phyloP scores from a whole-genome alignment of 2,329 filamentous ascomycete genomes.

The Pleomassaria siparia region DNA sequence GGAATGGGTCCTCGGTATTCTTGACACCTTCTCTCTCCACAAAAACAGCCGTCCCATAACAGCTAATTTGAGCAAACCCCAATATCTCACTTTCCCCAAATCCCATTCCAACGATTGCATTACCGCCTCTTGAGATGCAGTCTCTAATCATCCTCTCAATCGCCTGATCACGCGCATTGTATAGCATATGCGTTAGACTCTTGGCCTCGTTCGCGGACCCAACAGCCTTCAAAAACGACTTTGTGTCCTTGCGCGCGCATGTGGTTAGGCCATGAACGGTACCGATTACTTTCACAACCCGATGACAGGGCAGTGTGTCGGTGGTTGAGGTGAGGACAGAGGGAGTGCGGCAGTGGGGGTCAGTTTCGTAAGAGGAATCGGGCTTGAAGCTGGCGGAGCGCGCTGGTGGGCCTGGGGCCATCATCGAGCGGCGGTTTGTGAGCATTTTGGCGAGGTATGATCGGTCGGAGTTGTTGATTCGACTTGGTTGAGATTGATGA shows the following conservation, averaged over 20 bases:
- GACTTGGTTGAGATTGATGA: neutral
- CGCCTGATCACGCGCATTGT: constrained; percentile 36
- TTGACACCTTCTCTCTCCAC: constrained; percentile 26
- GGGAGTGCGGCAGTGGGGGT: constrained; percentile 29
- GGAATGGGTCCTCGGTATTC: constrained; percentile 20
- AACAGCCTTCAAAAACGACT: constrained; percentile 36
- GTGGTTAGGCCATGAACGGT: constrained; percentile 35
- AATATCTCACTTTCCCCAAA: constrained; percentile 37
- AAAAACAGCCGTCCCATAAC: constrained; percentile 35
- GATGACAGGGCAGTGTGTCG: constrained; percentile 28
- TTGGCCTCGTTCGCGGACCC: constrained; percentile 35
- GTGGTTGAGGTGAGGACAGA: constrained; percentile 35
- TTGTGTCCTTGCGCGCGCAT: constrained; percentile 37
- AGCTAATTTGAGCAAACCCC: constrained; percentile 37
- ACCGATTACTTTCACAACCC: constrained; percentile 27
- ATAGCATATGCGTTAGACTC: constrained; percentile 32
- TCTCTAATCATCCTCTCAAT: constrained; percentile 39
- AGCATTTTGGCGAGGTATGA: constrained; percentile 23
- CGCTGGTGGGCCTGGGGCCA: constrained; percentile 35
- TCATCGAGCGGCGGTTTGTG: constrained; percentile 40
- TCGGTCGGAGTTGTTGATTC: neutral
- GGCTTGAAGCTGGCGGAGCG: constrained; percentile 21
- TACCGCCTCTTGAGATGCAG: constrained; percentile 33
- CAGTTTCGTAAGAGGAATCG: constrained; percentile 21
- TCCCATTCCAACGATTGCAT: constrained; percentile 33